A percentile compares a stretch with the other conserved stretches of the same genome.
Conservation (phyloP, 108 stramenopile species). For the Mayamaea pseudoterrestris region DNA sequence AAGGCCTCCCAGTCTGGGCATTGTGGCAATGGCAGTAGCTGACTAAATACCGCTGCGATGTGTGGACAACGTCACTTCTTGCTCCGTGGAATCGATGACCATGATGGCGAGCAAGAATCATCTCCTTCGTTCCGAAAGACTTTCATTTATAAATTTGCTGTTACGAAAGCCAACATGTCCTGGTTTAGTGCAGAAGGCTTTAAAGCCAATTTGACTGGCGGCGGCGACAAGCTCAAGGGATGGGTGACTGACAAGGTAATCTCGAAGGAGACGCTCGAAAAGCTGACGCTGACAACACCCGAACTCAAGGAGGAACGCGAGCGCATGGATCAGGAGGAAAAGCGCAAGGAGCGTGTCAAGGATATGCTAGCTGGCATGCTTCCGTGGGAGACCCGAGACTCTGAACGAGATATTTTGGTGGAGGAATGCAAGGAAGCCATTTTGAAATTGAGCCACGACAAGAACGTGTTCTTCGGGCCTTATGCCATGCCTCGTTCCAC, state of each 20-base stretch:
- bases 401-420: conserved; percentile 74
- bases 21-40: too few species aligned
- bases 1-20: too few species aligned
- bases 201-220: too few species aligned
- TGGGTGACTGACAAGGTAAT: too few species aligned
- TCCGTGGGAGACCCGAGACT: conserved; percentile 79
- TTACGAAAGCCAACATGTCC: too few species aligned
- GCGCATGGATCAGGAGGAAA: conserved; percentile 46
- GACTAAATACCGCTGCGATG: too few species aligned
- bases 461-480: conserved; percentile 70
- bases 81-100: too few species aligned
- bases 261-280: conserved; percentile 54
- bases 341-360: conserved; percentile 45
- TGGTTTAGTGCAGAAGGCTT: background rate
- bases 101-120: too few species aligned
- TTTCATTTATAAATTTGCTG: too few species aligned
- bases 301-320: conserved; percentile 64
- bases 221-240: background rate
- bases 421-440: conserved; percentile 83
- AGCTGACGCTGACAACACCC: conserved; percentile 64
- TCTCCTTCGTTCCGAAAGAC: too few species aligned
- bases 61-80: too few species aligned
- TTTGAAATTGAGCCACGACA: conserved; percentile 36
- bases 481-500: conserved; percentile 44
- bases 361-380: conserved; percentile 49